Evolutionary conservation across 257 asterid genomes (phyloP).

Genomic region (Paulownia fortunei): DNA sequence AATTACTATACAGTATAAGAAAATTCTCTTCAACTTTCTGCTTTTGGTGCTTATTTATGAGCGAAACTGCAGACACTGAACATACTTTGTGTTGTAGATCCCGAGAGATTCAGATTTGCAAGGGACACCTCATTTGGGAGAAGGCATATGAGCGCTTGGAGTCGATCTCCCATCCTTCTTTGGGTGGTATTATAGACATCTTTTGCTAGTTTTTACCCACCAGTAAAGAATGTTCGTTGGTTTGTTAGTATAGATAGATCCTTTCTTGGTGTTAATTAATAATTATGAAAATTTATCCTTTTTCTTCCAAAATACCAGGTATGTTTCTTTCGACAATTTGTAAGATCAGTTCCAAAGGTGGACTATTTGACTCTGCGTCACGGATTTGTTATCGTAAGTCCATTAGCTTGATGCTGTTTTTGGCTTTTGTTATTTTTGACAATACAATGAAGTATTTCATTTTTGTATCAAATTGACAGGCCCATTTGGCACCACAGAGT

Average conservation of each 20-base stretch:
- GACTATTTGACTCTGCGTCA: slow-evolving; percentile 67
- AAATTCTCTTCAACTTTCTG: neutral
- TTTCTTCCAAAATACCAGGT: slow-evolving; percentile 41
- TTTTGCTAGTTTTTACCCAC: neutral
- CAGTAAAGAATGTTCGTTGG: neutral
- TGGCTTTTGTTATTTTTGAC: neutral
- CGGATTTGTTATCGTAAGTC: slow-evolving; percentile 58
- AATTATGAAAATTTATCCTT: neutral
- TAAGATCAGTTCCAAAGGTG: slow-evolving; percentile 58
- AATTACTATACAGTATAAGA: neutral
- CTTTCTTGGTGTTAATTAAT: neutral
- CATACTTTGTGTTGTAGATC: slow-evolving; percentile 43
- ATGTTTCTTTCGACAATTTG: slow-evolving; percentile 68
- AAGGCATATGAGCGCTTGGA: slow-evolving; percentile 68
- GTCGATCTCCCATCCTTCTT: slow-evolving; percentile 49
- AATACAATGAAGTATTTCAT: neutral
- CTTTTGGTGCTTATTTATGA: neutral
- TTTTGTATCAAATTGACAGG: slow-evolving; percentile 40
- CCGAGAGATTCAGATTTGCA: slow-evolving; percentile 63
- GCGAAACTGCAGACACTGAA: neutral
- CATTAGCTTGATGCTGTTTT: neutral
- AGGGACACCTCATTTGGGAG: slow-evolving; percentile 69
- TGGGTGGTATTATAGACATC: slow-evolving; percentile 45
- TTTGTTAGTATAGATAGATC: too few species aligned
- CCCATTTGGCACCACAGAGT: slow-evolving; percentile 59